Conservation (phyloP, 2,329 filamentous ascomycete genomes). For the Aspergillus texensis region DNA sequence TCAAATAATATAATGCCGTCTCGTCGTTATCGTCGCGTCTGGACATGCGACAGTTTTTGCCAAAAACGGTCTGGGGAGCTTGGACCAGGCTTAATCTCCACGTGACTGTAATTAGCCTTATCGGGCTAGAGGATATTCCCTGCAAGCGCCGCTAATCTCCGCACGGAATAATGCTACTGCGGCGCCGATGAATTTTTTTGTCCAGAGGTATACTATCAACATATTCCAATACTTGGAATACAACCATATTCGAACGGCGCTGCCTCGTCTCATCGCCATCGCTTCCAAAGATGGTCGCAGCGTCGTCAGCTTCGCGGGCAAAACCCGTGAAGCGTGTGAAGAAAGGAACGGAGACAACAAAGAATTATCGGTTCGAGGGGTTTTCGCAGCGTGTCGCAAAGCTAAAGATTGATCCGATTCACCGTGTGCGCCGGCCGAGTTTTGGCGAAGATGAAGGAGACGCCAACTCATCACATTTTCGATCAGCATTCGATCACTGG, state of each 20-base stretch:
- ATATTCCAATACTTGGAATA: slow-evolving; percentile 23
- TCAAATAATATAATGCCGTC: neutral
- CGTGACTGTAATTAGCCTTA: slow-evolving; percentile 26
- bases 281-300: slow-evolving; percentile 46
- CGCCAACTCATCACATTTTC: slow-evolving; percentile 82
- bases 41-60: slow-evolving; percentile 11
- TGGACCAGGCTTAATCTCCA: slow-evolving; percentile 31
- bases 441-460: slow-evolving; percentile 73
- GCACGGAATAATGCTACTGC: slow-evolving; percentile 35
- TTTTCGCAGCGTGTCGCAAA: slow-evolving; percentile 89
- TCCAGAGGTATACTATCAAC: slow-evolving; percentile 21
- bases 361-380: slow-evolving; percentile 86
- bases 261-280: slow-evolving; percentile 25
- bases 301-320: slow-evolving; percentile 67
- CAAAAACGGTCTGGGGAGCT: slow-evolving; percentile 32
- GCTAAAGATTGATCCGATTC: slow-evolving; percentile 90
- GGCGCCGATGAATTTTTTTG: slow-evolving; percentile 43
- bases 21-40: neutral
- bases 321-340: slow-evolving; percentile 70
- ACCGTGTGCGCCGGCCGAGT: slow-evolving; percentile 79
- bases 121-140: slow-evolving; percentile 9
- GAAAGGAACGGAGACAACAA: slow-evolving; percentile 71
- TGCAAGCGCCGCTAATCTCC: slow-evolving; percentile 26
- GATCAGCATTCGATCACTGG: slow-evolving; percentile 83
- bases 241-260: slow-evolving; percentile 23